Conservation (phyloP, 306 rosid genomes). For the Oemleria cerasiformis region DNA sequence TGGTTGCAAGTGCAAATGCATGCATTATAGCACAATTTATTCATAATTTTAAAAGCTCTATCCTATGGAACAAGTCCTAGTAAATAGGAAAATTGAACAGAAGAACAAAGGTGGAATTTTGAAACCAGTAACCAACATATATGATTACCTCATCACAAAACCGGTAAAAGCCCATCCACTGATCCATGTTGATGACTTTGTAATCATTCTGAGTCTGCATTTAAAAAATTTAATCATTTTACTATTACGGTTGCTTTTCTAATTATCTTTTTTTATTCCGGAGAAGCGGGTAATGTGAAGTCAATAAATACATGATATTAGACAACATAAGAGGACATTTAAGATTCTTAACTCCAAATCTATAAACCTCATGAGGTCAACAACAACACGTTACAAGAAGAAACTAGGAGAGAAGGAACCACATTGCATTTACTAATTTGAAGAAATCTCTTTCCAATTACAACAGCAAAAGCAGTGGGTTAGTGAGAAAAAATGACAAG, state of each 20-base stretch:
- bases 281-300: background rate
- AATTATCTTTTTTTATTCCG: background rate
- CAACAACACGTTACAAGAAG: background rate
- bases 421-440: background rate
- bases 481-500: background rate
- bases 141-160: constrained; percentile 87
- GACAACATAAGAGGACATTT: background rate
- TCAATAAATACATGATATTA: background rate
- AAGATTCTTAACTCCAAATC: background rate
- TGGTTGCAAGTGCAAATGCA: background rate
- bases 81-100: background rate
- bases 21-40: background rate
- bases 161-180: constrained; percentile 95
- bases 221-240: constrained; percentile 18
- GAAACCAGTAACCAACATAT: background rate
- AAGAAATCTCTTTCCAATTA: background rate
- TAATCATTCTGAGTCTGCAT: constrained; percentile 87
- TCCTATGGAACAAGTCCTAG: background rate
- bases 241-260: background rate
- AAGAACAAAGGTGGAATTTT: background rate
- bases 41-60: background rate
- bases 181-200: constrained; percentile 96
- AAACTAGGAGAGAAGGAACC: background rate
- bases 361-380: background rate
- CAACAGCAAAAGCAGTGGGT: background rate